phyloP scores from a whole-genome alignment of 2,329 filamentous ascomycete genomes.

The Intubia oerlemansii region DNA sequence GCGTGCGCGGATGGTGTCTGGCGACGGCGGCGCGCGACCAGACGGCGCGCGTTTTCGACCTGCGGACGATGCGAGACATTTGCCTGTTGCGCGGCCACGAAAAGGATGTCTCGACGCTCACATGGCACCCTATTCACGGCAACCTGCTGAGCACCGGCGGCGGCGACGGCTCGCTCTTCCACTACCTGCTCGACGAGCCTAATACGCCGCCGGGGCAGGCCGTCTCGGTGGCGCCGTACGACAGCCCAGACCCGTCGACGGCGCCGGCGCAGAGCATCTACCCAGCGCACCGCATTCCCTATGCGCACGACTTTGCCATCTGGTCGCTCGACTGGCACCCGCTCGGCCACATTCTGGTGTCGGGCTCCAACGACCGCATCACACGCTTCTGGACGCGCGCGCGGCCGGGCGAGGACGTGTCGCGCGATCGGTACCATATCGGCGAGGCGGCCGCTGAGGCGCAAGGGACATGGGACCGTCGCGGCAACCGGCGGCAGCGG shows the following conservation, averaged over 20 bases:
- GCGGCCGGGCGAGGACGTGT: constrained; percentile 61
- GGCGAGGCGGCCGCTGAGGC: constrained; percentile 85
- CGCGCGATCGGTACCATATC: constrained; percentile 87
- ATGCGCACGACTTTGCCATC: constrained; percentile 83
- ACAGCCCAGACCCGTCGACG: constrained; percentile 57
- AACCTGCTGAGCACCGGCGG: constrained; percentile 80
- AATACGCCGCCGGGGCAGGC: constrained; percentile 41
- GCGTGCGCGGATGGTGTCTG: constrained; percentile 60
- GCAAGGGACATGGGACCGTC: constrained; percentile 81
- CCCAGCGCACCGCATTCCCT: constrained; percentile 69
- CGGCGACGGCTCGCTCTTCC: constrained; percentile 71
- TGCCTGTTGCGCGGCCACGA: constrained; percentile 85
- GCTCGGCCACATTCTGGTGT: constrained; percentile 82
- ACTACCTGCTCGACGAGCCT: constrained; percentile 90
- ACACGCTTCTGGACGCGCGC: constrained; percentile 93
- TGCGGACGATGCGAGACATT: constrained; percentile 96
- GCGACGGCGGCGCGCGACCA: constrained; percentile 88
- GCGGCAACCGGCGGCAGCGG: constrained; percentile 54
- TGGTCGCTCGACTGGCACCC: constrained; percentile 99
- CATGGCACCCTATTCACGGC: constrained; percentile 86
- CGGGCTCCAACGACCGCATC: constrained; percentile 88
- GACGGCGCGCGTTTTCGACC: constrained; percentile 79
- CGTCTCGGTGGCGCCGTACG: constrained; percentile 60
- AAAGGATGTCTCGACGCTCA: constrained; percentile 80
- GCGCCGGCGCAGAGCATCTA: constrained; percentile 78